Evolutionary conservation across 2,329 filamentous ascomycete genomes (phyloP).

Genomic region (Mycocentrospora acerina): DNA sequence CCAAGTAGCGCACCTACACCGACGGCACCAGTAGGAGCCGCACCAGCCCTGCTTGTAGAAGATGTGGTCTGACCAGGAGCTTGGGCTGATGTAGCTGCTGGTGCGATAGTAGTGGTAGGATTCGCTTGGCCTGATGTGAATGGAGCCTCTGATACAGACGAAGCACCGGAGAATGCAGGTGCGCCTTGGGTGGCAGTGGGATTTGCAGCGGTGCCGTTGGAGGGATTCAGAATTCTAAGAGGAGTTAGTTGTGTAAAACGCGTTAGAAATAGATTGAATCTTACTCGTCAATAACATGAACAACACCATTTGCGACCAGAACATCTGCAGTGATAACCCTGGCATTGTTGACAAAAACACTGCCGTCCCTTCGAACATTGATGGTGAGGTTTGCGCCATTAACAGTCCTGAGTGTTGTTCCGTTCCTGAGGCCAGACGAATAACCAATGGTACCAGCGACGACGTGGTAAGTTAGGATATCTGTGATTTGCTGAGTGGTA

Average conservation of each 20-base stretch:
- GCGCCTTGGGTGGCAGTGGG: constrained; percentile 48
- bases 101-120: constrained; percentile 46
- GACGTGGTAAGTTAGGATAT: constrained; percentile 66
- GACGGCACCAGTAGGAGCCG: constrained; percentile 44
- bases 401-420: constrained; percentile 40
- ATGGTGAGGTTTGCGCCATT: constrained; percentile 45
- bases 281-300: constrained; percentile 55
- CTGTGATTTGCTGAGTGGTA: constrained; percentile 49
- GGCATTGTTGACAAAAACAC: constrained; percentile 49
- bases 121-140: constrained; percentile 58
- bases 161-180: constrained; percentile 56
- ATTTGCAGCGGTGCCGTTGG: constrained; percentile 49
- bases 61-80: constrained; percentile 27
- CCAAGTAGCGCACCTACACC: constrained; percentile 53
- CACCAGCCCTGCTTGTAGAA: constrained; percentile 17
- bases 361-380: constrained; percentile 34
- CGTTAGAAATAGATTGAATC: constrained; percentile 3
- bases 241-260: background rate
- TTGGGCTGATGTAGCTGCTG: constrained; percentile 30
- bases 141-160: constrained; percentile 50
- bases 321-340: constrained; percentile 45
- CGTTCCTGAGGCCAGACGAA: constrained; percentile 48
- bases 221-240: constrained; percentile 55
- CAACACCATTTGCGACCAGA: constrained; percentile 49
- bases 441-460: constrained; percentile 59